phyloP scores from a whole-genome alignment of 306 rosid species.

The Quercus robur region DNA sequence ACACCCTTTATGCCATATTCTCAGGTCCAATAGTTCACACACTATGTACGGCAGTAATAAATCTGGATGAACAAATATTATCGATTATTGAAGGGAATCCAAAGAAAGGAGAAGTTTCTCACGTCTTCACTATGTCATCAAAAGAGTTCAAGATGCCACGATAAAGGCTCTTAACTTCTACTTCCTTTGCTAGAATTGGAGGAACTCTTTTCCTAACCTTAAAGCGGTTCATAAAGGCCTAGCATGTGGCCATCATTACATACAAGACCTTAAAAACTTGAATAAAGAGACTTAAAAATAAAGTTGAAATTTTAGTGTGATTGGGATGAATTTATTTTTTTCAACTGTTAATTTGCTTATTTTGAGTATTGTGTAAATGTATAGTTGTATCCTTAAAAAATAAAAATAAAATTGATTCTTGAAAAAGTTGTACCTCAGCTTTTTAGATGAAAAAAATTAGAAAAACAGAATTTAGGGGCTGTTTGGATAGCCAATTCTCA shows the following conservation, averaged over 20 bases:
- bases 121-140: conserved; percentile 45
- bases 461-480: neutral
- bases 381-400: too few relatives aligned
- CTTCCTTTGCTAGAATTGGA: neutral
- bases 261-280: neutral
- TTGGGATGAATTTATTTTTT: too few relatives aligned
- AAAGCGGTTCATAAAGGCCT: conserved; percentile 73
- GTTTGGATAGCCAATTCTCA: too few relatives aligned
- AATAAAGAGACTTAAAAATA: neutral
- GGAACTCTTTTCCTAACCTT: conserved; percentile 19
- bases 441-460: too few relatives aligned
- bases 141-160: conserved; percentile 31
- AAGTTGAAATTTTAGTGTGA: neutral
- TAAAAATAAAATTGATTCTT: too few relatives aligned
- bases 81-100: conserved; percentile 76
- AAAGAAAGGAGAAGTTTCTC: conserved; percentile 35
- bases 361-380: too few relatives aligned
- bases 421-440: too few relatives aligned
- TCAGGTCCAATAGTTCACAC: conserved; percentile 73
- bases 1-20: conserved; percentile 2
- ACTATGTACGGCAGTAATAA: conserved; percentile 59
- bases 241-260: conserved; percentile 73
- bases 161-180: conserved; percentile 20
- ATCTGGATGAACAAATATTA: conserved; percentile 62
- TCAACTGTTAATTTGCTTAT: too few relatives aligned